Conservation (phyloP, 106 monocot species). For the Allium cepa region DNA sequence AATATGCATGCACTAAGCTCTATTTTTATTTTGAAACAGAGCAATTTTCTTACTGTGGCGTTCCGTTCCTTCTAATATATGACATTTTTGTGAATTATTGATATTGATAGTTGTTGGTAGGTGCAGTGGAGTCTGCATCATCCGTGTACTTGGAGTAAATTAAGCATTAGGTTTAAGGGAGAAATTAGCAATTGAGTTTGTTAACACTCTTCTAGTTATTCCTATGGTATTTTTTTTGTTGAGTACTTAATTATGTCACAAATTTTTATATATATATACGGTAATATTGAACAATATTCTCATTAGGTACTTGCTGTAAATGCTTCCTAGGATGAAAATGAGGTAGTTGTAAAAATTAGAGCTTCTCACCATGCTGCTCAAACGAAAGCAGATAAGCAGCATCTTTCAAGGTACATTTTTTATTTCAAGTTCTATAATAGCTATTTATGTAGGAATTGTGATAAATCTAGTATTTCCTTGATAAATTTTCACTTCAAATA, state of each 20-base stretch:
- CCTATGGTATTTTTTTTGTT: conserved; percentile 28
- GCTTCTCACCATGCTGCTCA: conserved; percentile 91
- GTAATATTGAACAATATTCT: background rate
- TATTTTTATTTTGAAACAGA: conserved; percentile 55
- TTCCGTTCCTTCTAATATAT: no score
- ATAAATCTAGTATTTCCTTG: no score
- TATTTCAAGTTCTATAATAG: background rate
- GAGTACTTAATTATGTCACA: background rate
- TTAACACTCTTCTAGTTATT: conserved; percentile 57
- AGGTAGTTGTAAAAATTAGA: conserved; percentile 79
- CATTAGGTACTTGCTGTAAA: conserved; percentile 84
- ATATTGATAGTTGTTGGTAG: conserved; percentile 72
- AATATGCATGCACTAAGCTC: no score
- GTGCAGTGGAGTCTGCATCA: conserved; percentile 58
- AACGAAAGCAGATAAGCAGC: conserved; percentile 89
- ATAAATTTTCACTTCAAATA: no score
- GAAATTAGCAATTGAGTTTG: conserved; percentile 64
- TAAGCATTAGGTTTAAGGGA: conserved; percentile 65
- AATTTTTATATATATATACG: background rate
- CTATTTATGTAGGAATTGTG: no score
- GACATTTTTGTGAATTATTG: background rate
- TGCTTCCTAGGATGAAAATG: conserved; percentile 94
- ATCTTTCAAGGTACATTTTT: conserved; percentile 60
- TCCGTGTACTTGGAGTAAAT: conserved; percentile 67
- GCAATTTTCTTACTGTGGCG: conserved; percentile 18